These are phyloP conservation scores for Schizophyllum commune DNA, from an alignment of 1,284 basidiomycete species.

Conservation along the genomic window DNA sequence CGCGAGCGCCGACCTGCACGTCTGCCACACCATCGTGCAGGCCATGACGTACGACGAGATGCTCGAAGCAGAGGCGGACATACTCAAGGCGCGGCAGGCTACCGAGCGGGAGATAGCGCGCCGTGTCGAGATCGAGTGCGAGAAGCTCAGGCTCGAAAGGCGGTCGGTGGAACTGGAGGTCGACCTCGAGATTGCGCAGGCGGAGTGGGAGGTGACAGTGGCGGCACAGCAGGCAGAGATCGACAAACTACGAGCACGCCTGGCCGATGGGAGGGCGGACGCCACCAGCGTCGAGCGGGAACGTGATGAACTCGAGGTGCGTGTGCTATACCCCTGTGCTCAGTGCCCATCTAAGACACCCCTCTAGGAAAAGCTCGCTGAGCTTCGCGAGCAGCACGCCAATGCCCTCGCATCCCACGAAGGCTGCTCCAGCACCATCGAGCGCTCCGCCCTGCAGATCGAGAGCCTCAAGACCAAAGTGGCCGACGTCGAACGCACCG, in stretches of 20 bases:
- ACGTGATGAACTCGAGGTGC: constrained; percentile 37
- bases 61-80: constrained; percentile 39
- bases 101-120: constrained; percentile 47
- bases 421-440: constrained; percentile 40
- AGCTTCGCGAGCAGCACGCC: constrained; percentile 38
- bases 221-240: constrained; percentile 10
- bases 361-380: constrained; percentile 33
- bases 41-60: constrained; percentile 44
- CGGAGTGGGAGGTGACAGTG: constrained; percentile 26
- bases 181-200: constrained; percentile 25
- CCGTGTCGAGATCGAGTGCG: constrained; percentile 49
- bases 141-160: constrained; percentile 50
- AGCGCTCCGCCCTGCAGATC: constrained; percentile 48
- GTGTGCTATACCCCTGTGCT: constrained; percentile 7
- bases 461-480: constrained; percentile 47
- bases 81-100: constrained; percentile 44
- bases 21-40: constrained; percentile 56
- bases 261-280: constrained; percentile 17
- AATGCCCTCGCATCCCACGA: constrained; percentile 38
- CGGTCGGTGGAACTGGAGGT: constrained; percentile 38
- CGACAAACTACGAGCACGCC: not conserved
- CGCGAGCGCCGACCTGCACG: constrained; percentile 53
- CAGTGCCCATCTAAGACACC: constrained; percentile 2
- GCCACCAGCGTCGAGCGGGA: constrained; percentile 30
- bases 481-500: constrained; percentile 44